Conservation (phyloP, 1,139 yeast genomes). For the Kodamaea anthophila region DNA sequence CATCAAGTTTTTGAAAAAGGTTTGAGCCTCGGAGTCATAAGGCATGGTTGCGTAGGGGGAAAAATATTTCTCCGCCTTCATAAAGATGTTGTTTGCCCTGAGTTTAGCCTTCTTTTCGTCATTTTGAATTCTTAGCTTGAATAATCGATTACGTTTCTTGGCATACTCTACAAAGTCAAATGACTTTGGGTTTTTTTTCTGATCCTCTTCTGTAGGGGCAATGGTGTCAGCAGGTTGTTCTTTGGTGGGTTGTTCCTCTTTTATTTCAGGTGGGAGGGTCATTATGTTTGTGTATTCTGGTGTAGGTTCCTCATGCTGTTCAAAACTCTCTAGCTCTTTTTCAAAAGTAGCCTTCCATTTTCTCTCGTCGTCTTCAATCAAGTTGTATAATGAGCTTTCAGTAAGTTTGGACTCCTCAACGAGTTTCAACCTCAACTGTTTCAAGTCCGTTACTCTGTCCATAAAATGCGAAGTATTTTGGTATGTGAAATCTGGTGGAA, state of each 20-base stretch:
- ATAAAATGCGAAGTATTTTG: conserved; percentile 66
- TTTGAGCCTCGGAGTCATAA: conserved; percentile 21
- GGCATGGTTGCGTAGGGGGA: conserved; percentile 31
- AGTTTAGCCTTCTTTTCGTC: conserved; percentile 16
- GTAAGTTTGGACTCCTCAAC: conserved; percentile 78
- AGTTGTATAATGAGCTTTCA: conserved; percentile 64
- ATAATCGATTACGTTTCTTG: conserved; percentile 25
- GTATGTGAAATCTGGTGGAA: conserved; percentile 93
- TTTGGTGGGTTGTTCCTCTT: conserved; percentile 1
- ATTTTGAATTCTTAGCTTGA: conserved; percentile 15
- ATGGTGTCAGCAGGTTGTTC: neutral
- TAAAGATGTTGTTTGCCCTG: conserved; percentile 29
- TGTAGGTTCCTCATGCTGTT: conserved; percentile 8
- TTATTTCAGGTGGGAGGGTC: conserved; percentile 2
- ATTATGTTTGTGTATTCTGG: conserved; percentile 1
- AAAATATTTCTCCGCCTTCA: conserved; percentile 41
- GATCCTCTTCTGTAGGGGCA: conserved; percentile 2
- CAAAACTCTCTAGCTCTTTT: conserved; percentile 13
- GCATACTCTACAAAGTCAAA: conserved; percentile 58
- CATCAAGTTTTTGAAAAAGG: conserved; percentile 22
- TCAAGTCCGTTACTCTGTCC: conserved; percentile 63
- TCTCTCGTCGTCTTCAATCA: conserved; percentile 41
- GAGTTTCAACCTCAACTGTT: conserved; percentile 59
- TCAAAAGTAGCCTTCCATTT: conserved; percentile 28
- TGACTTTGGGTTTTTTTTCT: conserved; percentile 12